Percentiles rank a stretch among this genome's conserved stretches.
These are phyloP conservation scores for Agrocybe pediades DNA, from an alignment of 768 basidiomycete genomes.

Conservation along the genomic window DNA sequence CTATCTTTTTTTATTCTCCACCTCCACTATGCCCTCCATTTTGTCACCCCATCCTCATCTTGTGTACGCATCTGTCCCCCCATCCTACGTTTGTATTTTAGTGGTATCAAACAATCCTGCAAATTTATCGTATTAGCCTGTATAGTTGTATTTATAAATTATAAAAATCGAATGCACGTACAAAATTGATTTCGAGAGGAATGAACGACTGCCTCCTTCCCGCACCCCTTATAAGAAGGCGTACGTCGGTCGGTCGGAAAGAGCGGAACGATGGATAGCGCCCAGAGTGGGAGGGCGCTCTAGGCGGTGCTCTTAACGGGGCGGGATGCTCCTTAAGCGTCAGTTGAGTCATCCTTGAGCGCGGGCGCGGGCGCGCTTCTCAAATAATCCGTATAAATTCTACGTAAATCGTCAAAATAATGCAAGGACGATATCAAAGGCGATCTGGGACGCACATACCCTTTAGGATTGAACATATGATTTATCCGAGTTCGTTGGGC, in stretches of 20 bases:
- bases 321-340: constrained; percentile 2
- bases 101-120: constrained; percentile 7
- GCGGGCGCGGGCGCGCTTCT: constrained; percentile 12
- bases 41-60: constrained; percentile 8
- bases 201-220: background rate
- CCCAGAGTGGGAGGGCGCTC: constrained; percentile 15
- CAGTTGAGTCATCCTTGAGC: constrained; percentile 10
- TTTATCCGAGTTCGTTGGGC: background rate
- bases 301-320: background rate
- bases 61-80: background rate
- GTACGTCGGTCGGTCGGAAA: background rate
- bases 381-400: constrained; percentile 9
- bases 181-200: background rate
- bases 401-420: constrained; percentile 5
- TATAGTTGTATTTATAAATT: background rate
- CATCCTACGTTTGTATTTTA: constrained; percentile 7
- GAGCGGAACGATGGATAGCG: constrained; percentile 12
- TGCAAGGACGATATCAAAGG: background rate
- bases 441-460: background rate
- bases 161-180: constrained; percentile 1
- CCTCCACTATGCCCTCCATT: constrained; percentile 2
- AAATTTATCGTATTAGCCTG: constrained; percentile 11
- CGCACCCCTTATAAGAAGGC: background rate
- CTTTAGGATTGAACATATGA: background rate
- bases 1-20: background rate